phyloP scores from a whole-genome alignment of 495 filamentous ascomycete genomes.

The Thermothielavioides terrestris region DNA sequence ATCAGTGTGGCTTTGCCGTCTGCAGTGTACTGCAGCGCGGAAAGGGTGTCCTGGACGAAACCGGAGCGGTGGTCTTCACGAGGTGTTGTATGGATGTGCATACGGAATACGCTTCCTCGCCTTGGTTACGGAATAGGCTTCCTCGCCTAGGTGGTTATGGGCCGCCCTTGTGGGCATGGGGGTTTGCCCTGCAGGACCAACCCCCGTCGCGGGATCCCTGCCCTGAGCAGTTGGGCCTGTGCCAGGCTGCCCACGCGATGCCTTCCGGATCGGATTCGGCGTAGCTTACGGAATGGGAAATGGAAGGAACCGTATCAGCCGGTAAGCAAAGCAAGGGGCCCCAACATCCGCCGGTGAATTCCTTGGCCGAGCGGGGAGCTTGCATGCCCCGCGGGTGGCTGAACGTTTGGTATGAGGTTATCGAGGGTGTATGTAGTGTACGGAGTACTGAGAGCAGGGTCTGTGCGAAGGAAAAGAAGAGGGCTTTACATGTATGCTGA shows the following conservation, averaged over 20 bases:
- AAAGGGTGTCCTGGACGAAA: constrained; percentile 15
- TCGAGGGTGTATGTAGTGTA: no score
- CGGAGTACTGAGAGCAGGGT: no score
- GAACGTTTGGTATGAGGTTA: no score
- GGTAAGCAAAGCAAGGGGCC: background rate
- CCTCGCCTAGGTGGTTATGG: constrained; percentile 11
- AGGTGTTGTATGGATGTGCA: no score
- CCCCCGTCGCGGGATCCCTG: constrained; percentile 12
- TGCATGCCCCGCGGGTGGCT: no score
- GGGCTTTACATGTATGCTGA: no score
- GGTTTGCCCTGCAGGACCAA: constrained; percentile 19
- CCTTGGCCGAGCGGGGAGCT: no score
- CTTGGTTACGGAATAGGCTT: no score
- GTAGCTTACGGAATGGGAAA: constrained; percentile 3
- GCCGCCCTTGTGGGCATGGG: constrained; percentile 21
- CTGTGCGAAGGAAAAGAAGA: no score
- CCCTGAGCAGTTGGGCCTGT: constrained; percentile 11
- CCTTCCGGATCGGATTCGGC: constrained; percentile 15
- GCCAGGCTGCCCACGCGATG: constrained; percentile 19
- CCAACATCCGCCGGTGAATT: background rate
- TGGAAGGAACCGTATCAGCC: background rate
- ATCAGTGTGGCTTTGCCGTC: constrained; percentile 10
- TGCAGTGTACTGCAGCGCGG: no score
- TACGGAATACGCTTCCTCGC: no score
- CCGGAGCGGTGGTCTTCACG: constrained; percentile 15